These are phyloP conservation scores for Zizania palustris DNA, from an alignment of 202 grass and related monocot species.

Conservation along the genomic window DNA sequence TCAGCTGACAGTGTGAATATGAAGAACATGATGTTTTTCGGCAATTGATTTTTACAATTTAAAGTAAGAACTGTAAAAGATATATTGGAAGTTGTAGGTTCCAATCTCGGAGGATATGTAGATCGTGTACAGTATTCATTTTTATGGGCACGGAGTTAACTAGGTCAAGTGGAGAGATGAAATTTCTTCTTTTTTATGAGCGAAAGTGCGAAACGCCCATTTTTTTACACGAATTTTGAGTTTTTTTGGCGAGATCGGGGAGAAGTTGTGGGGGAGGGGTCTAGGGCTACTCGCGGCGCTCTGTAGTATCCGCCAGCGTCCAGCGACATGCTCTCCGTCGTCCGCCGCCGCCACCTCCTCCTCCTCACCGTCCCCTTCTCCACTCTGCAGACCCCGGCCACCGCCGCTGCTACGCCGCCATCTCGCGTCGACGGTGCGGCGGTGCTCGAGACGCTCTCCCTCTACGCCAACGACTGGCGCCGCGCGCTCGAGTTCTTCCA, in stretches of 20 bases:
- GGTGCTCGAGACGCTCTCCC: constrained; percentile 71
- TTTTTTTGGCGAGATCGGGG: neutral
- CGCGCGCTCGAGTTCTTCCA: constrained; percentile 87
- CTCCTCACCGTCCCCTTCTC: too few relatives aligned
- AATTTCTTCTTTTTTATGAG: neutral
- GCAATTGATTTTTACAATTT: too few relatives aligned
- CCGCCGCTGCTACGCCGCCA: neutral
- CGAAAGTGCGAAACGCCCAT: neutral
- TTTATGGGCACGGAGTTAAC: neutral
- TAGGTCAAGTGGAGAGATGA: neutral
- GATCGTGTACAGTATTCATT: constrained; percentile 60
- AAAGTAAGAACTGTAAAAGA: too few relatives aligned
- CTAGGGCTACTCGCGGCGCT: too few relatives aligned
- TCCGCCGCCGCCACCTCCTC: too few relatives aligned
- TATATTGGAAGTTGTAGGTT: too few relatives aligned
- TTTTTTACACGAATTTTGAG: neutral
- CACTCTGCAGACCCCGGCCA: too few relatives aligned
- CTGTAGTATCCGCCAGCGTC: neutral
- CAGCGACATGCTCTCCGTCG: constrained; percentile 43
- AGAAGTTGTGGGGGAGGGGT: too few relatives aligned
- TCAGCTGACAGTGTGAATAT: too few relatives aligned
- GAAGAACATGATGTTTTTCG: too few relatives aligned
- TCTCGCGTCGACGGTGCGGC: constrained; percentile 52
- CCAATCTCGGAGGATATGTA: constrained; percentile 20
- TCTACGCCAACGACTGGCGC: constrained; percentile 84